Conservation (phyloP, 2,329 filamentous ascomycete genomes). For the Apiospora arundinis region DNA sequence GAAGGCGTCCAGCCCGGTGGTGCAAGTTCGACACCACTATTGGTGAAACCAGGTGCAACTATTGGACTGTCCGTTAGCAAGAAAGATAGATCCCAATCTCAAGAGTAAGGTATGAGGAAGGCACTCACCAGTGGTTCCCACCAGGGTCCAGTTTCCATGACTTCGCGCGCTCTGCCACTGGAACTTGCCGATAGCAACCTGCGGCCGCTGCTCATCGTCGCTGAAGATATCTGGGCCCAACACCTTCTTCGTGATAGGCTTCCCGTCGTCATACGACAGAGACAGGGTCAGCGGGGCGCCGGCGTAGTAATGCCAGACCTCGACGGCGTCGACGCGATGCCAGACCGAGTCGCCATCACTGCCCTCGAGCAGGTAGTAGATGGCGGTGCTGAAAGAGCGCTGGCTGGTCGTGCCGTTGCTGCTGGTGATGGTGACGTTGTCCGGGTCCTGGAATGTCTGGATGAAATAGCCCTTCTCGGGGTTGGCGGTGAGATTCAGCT, state of each 20-base stretch:
- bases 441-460: slow-evolving; percentile 53
- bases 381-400: slow-evolving; percentile 55
- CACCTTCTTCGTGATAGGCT: slow-evolving; percentile 40
- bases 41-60: slow-evolving; percentile 23
- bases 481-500: slow-evolving; percentile 51
- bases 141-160: slow-evolving; percentile 55
- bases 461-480: slow-evolving; percentile 57
- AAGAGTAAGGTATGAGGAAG: neutral
- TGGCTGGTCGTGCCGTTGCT: slow-evolving; percentile 20
- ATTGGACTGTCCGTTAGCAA: neutral
- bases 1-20: slow-evolving; percentile 21
- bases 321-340: slow-evolving; percentile 57
- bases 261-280: slow-evolving; percentile 51
- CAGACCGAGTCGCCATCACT: slow-evolving; percentile 50
- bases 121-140: slow-evolving; percentile 45
- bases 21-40: slow-evolving; percentile 21
- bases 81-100: too few species aligned
- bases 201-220: slow-evolving; percentile 45
- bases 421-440: slow-evolving; percentile 27
- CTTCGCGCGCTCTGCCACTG: slow-evolving; percentile 56
- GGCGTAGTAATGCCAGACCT: slow-evolving; percentile 62
- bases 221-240: slow-evolving; percentile 52
- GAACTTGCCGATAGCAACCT: slow-evolving; percentile 47
- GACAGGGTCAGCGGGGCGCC: slow-evolving; percentile 56
- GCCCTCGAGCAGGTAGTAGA: slow-evolving; percentile 57